phyloP scores from a whole-genome alignment of 371 early-diverging fungal genomes.

The Rhizopus microsporus region DNA sequence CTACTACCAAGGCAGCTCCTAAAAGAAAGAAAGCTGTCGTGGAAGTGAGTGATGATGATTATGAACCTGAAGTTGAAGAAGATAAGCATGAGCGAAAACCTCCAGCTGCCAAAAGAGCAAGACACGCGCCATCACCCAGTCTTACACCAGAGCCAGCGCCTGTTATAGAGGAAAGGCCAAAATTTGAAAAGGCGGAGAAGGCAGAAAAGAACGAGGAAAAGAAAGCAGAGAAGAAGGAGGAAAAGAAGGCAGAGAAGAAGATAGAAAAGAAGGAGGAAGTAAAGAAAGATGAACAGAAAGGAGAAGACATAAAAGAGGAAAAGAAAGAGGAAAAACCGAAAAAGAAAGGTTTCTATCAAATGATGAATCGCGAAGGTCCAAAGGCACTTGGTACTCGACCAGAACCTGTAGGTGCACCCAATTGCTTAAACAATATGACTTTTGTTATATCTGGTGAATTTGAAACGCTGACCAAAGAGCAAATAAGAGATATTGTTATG shows the following conservation, averaged over 20 bases:
- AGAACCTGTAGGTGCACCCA: conserved; percentile 75
- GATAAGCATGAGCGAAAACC: too few species aligned
- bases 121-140: too few species aligned
- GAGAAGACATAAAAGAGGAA: neutral
- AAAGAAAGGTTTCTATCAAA: conserved; percentile 17
- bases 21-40: too few species aligned
- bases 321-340: conserved; percentile 18
- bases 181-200: too few species aligned
- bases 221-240: conserved; percentile 5
- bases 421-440: conserved; percentile 78
- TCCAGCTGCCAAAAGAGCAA: neutral
- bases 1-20: neutral
- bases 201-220: neutral
- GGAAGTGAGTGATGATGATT: too few species aligned
- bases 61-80: too few species aligned
- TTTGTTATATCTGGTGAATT: conserved; percentile 97
- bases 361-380: conserved; percentile 59
- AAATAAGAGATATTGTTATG: conserved; percentile 82
- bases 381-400: conserved; percentile 74
- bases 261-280: neutral
- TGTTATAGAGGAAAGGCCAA: too few species aligned
- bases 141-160: too few species aligned
- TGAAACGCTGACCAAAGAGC: conserved; percentile 74
- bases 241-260: too few species aligned
- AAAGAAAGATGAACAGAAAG: conserved; percentile 14